Conservation (phyloP, 1,284 basidiomycete species). For the Ustilago loliicola region DNA sequence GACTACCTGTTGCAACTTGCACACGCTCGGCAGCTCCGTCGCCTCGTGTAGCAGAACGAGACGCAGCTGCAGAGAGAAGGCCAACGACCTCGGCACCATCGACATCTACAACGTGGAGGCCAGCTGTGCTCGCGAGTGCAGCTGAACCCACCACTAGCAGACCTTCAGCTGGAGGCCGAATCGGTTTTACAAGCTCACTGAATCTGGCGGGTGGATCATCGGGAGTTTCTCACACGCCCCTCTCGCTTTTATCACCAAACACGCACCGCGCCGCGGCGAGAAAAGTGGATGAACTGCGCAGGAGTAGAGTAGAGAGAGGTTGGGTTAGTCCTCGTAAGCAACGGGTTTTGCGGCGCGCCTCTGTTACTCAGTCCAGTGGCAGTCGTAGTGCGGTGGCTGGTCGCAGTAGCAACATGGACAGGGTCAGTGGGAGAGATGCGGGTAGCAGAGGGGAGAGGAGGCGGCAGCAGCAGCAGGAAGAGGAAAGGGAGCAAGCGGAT, state of each 20-base stretch:
- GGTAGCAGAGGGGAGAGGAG: background rate
- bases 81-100: too few species aligned
- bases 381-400: background rate
- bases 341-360: too few species aligned
- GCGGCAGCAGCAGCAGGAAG: background rate
- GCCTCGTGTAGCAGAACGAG: too few species aligned
- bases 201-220: slow-evolving; percentile 33
- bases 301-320: slow-evolving; percentile 23
- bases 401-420: too few species aligned
- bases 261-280: slow-evolving; percentile 27
- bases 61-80: background rate
- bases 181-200: slow-evolving; percentile 10
- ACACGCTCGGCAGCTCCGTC: too few species aligned
- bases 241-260: slow-evolving; percentile 43
- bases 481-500: background rate
- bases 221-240: slow-evolving; percentile 40
- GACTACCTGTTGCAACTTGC: background rate
- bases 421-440: too few species aligned
- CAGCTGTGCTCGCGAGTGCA: too few species aligned
- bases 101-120: too few species aligned
- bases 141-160: too few species aligned
- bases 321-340: slow-evolving; percentile 29
- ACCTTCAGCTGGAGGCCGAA: background rate
- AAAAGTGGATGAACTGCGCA: slow-evolving; percentile 33
- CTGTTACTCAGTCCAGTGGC: background rate